Base-by-base conservation (phyloP, 495 filamentous ascomycete genomes). In the Haplographium delicatum region DNA sequence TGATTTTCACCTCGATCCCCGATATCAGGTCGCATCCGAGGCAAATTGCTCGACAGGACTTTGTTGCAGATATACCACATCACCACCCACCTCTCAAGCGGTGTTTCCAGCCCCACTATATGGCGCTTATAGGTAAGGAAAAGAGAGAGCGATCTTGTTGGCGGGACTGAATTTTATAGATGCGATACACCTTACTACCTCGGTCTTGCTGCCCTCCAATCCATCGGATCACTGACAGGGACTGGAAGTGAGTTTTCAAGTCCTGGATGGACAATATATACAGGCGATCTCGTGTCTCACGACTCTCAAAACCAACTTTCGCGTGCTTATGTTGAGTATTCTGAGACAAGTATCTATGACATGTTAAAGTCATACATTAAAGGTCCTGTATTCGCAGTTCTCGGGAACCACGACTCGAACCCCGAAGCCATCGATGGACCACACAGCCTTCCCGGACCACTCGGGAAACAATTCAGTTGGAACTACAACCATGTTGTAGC, bases 141-240 rank as follows among this genome's bases (percentile, higher is more conserved):
- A 11, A 5, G 7, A 10, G 13, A 16, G 5, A 9, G 5, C 5
- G 5, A n/a, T 44, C 22, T 26, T 6, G 5, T 13, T 16, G 47
- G 5, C 26, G 31, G 9, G 15, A 15, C 44, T 50, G 16, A 50
- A 8, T 3, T 13, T 20, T 28, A 25, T 30, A 59, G 56, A 35
- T 55, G 79, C 50, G 79, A 82, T 51, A 75, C 77, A 5, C 80
- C 78, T 3, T 81, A 80, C 49, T 78, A 79, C 34, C 67, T 83
- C 0, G 78, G 65, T 26, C 57, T 80, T 5, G 78, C 76, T 22
- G 78, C 77, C 20, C 63, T 82, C 5, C 73, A 82, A 63, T 72
- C 78, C 5, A 70, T 82, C 38, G 72, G 66, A 4, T 73, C 79
- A 13, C 52, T 83, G 60, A 80, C 78, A 15, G 80, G 80, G 2